Base-by-base conservation (phyloP, 2,329 filamentous ascomycete genomes). In the Fusarium penzigii region DNA sequence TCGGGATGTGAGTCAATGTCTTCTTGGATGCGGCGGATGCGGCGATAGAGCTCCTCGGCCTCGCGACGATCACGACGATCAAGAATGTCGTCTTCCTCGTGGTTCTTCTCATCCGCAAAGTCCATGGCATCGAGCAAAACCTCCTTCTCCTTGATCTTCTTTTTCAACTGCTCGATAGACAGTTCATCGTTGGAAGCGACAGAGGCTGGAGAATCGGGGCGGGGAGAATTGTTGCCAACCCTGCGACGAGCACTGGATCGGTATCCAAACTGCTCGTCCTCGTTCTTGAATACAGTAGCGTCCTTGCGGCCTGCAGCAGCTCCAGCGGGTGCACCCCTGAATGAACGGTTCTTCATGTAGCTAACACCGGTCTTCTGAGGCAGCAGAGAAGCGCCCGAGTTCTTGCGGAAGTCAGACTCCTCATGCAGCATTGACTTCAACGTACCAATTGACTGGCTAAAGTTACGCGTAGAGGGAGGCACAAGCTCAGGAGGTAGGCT, bases 281-380 rank as follows among this genome's bases (percentile, higher is more conserved):
- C 94, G 68, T 97, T 97, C 68, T 95, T 93, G 74, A 93, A 99
- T 3, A 97, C 89, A 0, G 94, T 99, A 3, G 89, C 94, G 74
- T 99, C 94, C 71, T 97, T 97, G 44, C 92, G 88, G 38, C 82
- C 83, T 42, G 76, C 76, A 42, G 78, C 78, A 44, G 80, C 74
- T 2, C 81, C 81, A 36, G 79, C 80, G 29, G 80, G 80, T 20
- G 79, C 79, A 14, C 85, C 83, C 51, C 87, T 85, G 79, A 99
- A 96, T 0, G 94, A 99, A 63, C 96, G 93, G 49, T 85, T 92
- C 75, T 99, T 99, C 64, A 97, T 82, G 66, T 97, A 97, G 74
- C 93, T 97, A 16, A 99, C 92, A n/a, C 94, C 94, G 11, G 94
- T 97, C 74, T 91, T 92, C 69, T 97, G 94, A 5, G 94, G 93